A percentile compares a stretch with the other conserved stretches of the same genome.
phyloP scores from a whole-genome alignment of 441 rosid species.

The Bruguiera hainesii region DNA sequence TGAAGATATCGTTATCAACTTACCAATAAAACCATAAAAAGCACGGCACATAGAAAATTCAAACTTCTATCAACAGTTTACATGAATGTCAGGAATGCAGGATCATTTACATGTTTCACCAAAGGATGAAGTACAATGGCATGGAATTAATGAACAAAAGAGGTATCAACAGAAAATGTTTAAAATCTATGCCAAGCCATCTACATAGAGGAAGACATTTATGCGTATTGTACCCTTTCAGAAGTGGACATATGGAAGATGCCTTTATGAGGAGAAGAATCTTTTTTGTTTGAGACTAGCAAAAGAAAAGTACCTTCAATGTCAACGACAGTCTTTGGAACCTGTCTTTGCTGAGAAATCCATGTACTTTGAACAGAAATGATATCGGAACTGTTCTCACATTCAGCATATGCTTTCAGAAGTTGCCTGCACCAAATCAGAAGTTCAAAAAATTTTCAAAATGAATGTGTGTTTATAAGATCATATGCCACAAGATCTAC shows the following conservation, averaged over 20 bases:
- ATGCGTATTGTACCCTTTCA: too few relatives aligned
- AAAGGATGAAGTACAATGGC: too few relatives aligned
- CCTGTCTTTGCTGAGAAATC: slow-evolving; percentile 68
- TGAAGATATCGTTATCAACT: too few relatives aligned
- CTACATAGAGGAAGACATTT: too few relatives aligned
- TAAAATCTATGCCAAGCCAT: too few relatives aligned
- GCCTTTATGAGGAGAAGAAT: not conserved
- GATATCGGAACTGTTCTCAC: slow-evolving; percentile 68
- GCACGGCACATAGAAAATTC: too few relatives aligned
- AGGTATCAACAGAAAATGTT: too few relatives aligned
- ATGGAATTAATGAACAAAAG: too few relatives aligned
- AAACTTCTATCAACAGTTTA: too few relatives aligned
- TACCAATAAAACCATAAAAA: too few relatives aligned
- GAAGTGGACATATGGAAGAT: not conserved
- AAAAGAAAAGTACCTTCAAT: slow-evolving; percentile 37
- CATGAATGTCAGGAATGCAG: too few relatives aligned
- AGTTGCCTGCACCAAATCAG: slow-evolving; percentile 56
- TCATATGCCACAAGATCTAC: not conserved
- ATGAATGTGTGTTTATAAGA: not conserved
- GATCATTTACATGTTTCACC: too few relatives aligned
- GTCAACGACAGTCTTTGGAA: slow-evolving; percentile 43
- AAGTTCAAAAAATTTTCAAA: not conserved
- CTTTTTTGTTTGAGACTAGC: not conserved
- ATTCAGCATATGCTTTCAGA: slow-evolving; percentile 74
- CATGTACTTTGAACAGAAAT: slow-evolving; percentile 80